A percentile compares a stretch with the other conserved stretches of the same genome.
Evolutionary conservation across 2,329 filamentous ascomycete species (phyloP).

Genomic region (Shiraia sp.): DNA sequence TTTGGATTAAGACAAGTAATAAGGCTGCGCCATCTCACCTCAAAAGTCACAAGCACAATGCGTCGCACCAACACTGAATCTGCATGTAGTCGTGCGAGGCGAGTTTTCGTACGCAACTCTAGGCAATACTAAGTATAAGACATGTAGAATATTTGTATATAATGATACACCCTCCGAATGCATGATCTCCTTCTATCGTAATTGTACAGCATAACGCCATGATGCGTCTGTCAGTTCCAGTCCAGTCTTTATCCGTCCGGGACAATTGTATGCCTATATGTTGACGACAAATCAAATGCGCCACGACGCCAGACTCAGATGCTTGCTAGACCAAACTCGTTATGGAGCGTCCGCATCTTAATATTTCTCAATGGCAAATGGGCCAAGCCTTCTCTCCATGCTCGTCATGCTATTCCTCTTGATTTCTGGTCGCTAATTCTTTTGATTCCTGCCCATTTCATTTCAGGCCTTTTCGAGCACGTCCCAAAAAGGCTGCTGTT

Average conservation of each 20-base stretch:
- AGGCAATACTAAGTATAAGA: neutral
- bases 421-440: neutral
- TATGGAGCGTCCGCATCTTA: too few species aligned
- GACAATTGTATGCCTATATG: neutral
- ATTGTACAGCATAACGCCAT: conserved; percentile 6
- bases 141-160: neutral
- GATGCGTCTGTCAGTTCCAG: neutral
- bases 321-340: too few species aligned
- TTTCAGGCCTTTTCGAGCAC: conserved; percentile 29
- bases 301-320: neutral
- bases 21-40: too few species aligned
- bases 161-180: neutral
- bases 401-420: neutral
- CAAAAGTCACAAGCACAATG: too few species aligned
- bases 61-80: too few species aligned
- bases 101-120: neutral
- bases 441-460: neutral
- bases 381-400: neutral
- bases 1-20: neutral
- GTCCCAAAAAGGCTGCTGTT: conserved; percentile 62
- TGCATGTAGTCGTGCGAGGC: neutral
- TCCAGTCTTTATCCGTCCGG: neutral
- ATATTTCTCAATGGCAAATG: too few species aligned
- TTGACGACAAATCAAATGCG: conserved; percentile 2
- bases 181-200: neutral